Evolutionary conservation across 495 filamentous ascomycete species (phyloP).

Genomic region (Penicillium macrosclerotiorum): DNA sequence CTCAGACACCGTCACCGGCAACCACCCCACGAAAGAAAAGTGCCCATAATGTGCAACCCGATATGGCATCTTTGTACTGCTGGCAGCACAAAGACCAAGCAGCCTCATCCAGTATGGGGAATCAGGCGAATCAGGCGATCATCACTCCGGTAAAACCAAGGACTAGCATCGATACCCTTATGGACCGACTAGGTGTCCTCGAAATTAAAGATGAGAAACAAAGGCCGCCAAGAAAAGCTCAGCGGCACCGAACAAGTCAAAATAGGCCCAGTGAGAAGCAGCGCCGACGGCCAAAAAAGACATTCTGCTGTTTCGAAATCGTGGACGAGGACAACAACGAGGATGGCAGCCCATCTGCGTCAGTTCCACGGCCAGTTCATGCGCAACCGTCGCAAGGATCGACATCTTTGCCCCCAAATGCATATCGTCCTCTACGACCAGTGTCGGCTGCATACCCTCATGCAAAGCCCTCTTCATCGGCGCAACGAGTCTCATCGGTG

Average conservation of each 20-base stretch:
- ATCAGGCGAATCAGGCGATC: no score
- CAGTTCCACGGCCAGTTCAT: conserved; percentile 14
- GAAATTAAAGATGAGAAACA: conserved; percentile 46
- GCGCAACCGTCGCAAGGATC: conserved; percentile 20
- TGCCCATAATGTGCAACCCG: conserved; percentile 32
- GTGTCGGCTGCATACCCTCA: conserved; percentile 6
- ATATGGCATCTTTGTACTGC: conserved; percentile 67
- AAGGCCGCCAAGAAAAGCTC: conserved; percentile 20
- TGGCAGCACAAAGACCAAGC: conserved; percentile 95
- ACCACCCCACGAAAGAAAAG: conserved; percentile 35
- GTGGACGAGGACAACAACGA: conserved; percentile 17
- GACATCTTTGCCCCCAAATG: conserved; percentile 7
- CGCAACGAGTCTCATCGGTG: conserved; percentile 10
- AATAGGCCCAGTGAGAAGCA: conserved; percentile 20
- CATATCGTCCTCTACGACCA: conserved; percentile 6
- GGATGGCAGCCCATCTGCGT: conserved; percentile 7
- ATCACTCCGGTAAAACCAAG: conserved; percentile 49
- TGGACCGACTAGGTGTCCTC: conserved; percentile 73
- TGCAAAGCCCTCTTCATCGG: conserved; percentile 6
- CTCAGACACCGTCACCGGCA: conserved; percentile 32
- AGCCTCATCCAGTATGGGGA: conserved; percentile 11
- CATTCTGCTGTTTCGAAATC: conserved; percentile 41
- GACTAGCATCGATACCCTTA: conserved; percentile 78
- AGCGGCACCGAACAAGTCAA: conserved; percentile 13
- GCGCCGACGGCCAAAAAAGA: conserved; percentile 13